phyloP scores from a whole-genome alignment of 2,329 filamentous ascomycete species.

The Teratosphaeria viscida region DNA sequence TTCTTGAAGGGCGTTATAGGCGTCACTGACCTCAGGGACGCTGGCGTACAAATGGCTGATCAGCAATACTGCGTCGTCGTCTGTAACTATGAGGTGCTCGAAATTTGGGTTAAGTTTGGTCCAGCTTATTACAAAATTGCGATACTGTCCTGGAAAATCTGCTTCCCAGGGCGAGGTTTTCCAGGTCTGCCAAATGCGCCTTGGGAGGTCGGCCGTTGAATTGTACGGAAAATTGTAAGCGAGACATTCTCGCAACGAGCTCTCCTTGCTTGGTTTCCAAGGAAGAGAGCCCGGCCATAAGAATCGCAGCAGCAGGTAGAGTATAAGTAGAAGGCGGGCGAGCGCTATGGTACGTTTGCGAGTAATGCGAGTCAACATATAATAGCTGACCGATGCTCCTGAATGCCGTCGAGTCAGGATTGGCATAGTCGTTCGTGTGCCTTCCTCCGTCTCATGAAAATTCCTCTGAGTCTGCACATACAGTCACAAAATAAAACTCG shows the following conservation, averaged over 20 bases:
- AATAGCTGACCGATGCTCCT: neutral
- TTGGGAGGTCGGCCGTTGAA: slow-evolving; percentile 76
- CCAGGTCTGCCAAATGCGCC: slow-evolving; percentile 99
- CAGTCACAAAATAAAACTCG: neutral
- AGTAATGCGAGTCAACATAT: neutral
- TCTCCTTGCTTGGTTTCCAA: slow-evolving; percentile 37
- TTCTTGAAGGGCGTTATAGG: slow-evolving; percentile 38
- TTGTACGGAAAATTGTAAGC: slow-evolving; percentile 92
- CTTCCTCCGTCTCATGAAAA: neutral
- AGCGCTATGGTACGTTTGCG: neutral
- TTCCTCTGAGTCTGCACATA: neutral
- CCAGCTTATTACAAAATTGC: slow-evolving; percentile 82
- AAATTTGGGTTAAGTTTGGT: slow-evolving; percentile 78
- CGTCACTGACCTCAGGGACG: slow-evolving; percentile 38
- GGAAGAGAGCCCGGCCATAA: neutral
- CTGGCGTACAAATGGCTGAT: slow-evolving; percentile 79
- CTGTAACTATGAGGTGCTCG: slow-evolving; percentile 93
- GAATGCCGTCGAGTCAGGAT: neutral
- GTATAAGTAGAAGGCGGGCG: neutral
- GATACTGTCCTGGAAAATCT: slow-evolving; percentile 63
- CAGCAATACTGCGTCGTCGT: slow-evolving; percentile 69
- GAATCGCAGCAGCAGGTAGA: neutral
- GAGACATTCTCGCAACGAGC: slow-evolving; percentile 70
- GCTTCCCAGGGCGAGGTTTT: slow-evolving; percentile 69
- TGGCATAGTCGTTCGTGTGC: neutral